These are phyloP conservation scores for Pythium utonaiense DNA, from an alignment of 352 stramenopile genomes.

Conservation along the genomic window DNA sequence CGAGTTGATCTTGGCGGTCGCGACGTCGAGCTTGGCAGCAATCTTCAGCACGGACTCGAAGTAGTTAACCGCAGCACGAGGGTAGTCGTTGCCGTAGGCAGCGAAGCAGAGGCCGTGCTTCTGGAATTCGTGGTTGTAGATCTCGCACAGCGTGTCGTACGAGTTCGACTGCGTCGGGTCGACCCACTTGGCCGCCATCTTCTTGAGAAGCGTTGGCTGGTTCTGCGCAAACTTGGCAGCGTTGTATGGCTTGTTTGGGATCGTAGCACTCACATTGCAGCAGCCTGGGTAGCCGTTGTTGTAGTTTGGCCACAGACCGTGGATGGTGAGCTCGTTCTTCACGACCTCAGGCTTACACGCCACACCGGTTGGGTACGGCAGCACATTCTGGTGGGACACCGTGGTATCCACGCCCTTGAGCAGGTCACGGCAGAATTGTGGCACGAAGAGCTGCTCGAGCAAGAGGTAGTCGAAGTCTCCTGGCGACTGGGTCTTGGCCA, in stretches of 20 bases:
- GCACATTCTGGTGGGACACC: slow-evolving; percentile 72
- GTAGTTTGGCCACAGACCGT: slow-evolving; percentile 79
- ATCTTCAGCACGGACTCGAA: slow-evolving; percentile 55
- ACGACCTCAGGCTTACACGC: slow-evolving; percentile 37
- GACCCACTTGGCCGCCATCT: slow-evolving; percentile 60
- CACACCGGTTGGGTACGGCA: slow-evolving; percentile 56
- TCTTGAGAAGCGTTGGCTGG: slow-evolving; percentile 39
- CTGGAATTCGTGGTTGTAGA: slow-evolving; percentile 85
- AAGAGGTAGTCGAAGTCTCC: slow-evolving; percentile 75
- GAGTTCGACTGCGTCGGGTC: slow-evolving; percentile 48
- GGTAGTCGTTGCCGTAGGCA: slow-evolving; percentile 42
- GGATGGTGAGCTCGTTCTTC: slow-evolving; percentile 61
- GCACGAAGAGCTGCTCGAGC: slow-evolving; percentile 73
- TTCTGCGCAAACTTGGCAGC: slow-evolving; percentile 34
- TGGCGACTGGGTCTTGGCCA: slow-evolving; percentile 49
- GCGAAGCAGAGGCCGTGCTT: slow-evolving; percentile 76
- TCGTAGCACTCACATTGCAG: slow-evolving; percentile 60
- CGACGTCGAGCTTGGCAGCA: slow-evolving; percentile 30
- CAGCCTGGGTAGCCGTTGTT: slow-evolving; percentile 66
- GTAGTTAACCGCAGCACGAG: slow-evolving; percentile 49
- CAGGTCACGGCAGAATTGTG: slow-evolving; percentile 76
- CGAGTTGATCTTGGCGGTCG: slow-evolving; percentile 52
- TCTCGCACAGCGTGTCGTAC: slow-evolving; percentile 68
- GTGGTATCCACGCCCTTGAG: slow-evolving; percentile 63
- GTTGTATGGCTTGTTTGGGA: slow-evolving; percentile 60